Evolutionary conservation across 1,284 basidiomycete genomes (phyloP), one percentile per base, ranked within the genome.

Genomic region (Golubevia pallescens): DNA sequence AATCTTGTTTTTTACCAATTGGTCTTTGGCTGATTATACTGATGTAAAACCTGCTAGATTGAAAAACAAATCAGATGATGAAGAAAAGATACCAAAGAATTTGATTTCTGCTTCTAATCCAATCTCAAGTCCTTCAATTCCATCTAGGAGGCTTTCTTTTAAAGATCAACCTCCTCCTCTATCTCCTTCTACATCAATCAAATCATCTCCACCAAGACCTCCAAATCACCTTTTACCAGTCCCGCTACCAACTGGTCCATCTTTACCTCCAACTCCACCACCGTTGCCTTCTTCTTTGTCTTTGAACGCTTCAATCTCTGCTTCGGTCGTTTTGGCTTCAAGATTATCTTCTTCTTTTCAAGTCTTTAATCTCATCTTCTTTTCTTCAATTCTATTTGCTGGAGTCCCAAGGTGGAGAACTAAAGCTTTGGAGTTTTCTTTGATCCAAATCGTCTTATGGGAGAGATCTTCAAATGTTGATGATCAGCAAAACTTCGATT

Each of bases 231-330:
- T 4, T 5, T 10, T 38, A 5, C 34, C 34, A 38, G 10, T 38
- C 5, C 34, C 34, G 10, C 10, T 38, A 38, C 34, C 34, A 5
- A 38, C 34, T 4, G 34, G 34, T 5, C 34, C 34, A 34, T 34
- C 57, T 7, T 23, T 58, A 48, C 51, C 19, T 28, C 57, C n/a
- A 48, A 48, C 19, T 28, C n/a, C 28, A 3, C 19, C 51, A 28
- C n/a, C 24, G 3, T 20, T 20, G 19, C 92, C 93, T 14, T 94
- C 93, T 23, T 93, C 96, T 23, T 86, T 99, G 53, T 95, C 94
- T 34, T 92, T 96, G 88, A 98, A 97, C 73, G 95, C 95, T 21
- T 94, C 94, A 34, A 91, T 98, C 65, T 95, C 93, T 42, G 93
- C 94, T 3, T 94, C 93, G 14, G 93, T 97, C 55, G 95, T 99